phyloP scores from a whole-genome alignment of 1,139 yeast genomes.

The Yamadazyma kanchanaburiensis region DNA sequence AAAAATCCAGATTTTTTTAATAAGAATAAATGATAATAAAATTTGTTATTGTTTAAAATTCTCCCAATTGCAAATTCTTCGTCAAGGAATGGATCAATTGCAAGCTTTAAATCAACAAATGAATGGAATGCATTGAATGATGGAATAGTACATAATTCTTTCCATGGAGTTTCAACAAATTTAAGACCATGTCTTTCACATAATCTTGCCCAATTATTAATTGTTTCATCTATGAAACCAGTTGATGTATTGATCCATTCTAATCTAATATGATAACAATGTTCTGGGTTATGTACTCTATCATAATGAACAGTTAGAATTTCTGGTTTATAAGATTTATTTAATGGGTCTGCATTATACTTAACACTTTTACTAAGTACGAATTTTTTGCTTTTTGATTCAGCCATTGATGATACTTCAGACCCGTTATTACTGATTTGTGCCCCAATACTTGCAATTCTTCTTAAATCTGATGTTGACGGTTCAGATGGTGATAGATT shows the following conservation, averaged over 20 bases:
- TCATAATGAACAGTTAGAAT: constrained; percentile 83
- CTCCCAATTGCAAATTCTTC: constrained; percentile 51
- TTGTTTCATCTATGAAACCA: constrained; percentile 83
- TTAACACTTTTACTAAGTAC: constrained; percentile 59
- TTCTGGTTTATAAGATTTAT: constrained; percentile 75
- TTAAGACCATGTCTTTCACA: constrained; percentile 85
- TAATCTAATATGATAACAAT: constrained; percentile 84
- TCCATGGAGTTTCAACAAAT: constrained; percentile 92
- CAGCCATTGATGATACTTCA: constrained; percentile 34
- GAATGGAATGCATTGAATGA: constrained; percentile 83
- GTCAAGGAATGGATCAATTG: constrained; percentile 66
- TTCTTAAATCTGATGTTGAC: constrained; percentile 19
- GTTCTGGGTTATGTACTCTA: constrained; percentile 89
- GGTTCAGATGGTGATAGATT: constrained; percentile 17
- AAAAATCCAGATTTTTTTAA: constrained; percentile 70
- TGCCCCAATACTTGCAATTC: constrained; percentile 19
- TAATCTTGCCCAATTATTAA: constrained; percentile 73
- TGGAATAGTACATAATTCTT: constrained; percentile 77
- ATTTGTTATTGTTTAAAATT: constrained; percentile 44
- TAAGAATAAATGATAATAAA: constrained; percentile 62
- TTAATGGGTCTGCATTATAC: constrained; percentile 73
- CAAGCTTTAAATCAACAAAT: constrained; percentile 63
- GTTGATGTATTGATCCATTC: constrained; percentile 95
- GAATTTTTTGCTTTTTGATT: constrained; percentile 22
- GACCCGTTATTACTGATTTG: constrained; percentile 17